These are phyloP conservation scores for Neocallimastix lanati DNA, from an alignment of 192 early-diverging fungal genomes.

Conservation along the genomic window DNA sequence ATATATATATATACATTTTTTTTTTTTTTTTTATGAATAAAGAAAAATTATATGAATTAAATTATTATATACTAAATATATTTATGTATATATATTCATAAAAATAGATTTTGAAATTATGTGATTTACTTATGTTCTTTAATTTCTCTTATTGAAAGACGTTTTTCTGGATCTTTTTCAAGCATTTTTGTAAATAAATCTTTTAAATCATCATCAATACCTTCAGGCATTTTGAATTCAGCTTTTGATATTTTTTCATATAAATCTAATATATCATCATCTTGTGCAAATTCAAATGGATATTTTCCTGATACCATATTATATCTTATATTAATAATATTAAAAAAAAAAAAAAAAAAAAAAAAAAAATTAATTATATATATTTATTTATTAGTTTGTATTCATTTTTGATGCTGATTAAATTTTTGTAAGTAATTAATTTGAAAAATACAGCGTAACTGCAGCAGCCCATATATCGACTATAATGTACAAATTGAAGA, in stretches of 20 bases:
- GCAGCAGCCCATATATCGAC: constrained; percentile 41
- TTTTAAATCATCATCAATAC: constrained; percentile 12
- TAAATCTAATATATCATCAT: constrained; percentile 24
- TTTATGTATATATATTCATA: no score
- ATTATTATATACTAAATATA: no score
- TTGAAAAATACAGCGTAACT: constrained; percentile 12
- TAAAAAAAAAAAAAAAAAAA: not conserved
- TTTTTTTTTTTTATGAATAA: no score
- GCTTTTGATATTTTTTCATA: constrained; percentile 26
- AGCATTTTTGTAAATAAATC: constrained; percentile 25
- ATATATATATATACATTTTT: no score
- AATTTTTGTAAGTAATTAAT: no score
- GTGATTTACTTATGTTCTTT: constrained; percentile 20
- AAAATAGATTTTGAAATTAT: no score
- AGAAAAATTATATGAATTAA: no score
- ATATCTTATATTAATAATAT: constrained; percentile 10
- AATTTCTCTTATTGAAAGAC: constrained; percentile 15
- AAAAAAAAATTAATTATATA: no score
- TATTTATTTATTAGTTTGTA: no score
- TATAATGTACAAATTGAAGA: no score
- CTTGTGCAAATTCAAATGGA: constrained; percentile 34
- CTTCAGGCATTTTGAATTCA: constrained; percentile 18
- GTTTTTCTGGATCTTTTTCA: constrained; percentile 11
- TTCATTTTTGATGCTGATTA: no score
- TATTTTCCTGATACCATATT: constrained; percentile 35